Conservation (phyloP, 2,329 filamentous ascomycete species). For the Clarireedia paspali region DNA sequence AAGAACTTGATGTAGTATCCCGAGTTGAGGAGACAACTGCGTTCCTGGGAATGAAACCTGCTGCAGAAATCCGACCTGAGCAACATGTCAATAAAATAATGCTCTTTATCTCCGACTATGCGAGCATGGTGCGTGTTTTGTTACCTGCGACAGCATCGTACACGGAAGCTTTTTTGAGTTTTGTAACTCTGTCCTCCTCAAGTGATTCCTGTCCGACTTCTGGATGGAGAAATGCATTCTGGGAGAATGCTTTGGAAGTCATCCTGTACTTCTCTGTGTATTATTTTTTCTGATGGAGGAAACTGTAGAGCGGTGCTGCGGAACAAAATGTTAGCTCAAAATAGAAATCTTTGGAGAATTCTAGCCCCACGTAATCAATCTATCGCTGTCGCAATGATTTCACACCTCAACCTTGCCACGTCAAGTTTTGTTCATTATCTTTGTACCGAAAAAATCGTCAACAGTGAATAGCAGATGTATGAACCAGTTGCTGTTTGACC, state of each 20-base stretch:
- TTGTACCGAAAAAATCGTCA: background rate
- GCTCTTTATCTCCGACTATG: background rate
- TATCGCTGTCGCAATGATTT: background rate
- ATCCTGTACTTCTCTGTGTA: conserved; percentile 9
- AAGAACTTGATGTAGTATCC: conserved; percentile 27
- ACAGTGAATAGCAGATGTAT: conserved; percentile 46
- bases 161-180: conserved; percentile 42
- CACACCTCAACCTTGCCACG: background rate
- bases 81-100: conserved; percentile 1
- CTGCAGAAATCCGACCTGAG: conserved; percentile 34
- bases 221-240: conserved; percentile 15
- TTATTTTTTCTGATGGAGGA: background rate
- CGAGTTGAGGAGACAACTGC: conserved; percentile 20
- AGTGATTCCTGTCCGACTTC: conserved; percentile 10
- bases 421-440: background rate
- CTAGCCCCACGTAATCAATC: background rate
- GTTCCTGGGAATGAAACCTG: conserved; percentile 34
- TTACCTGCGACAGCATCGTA: conserved; percentile 68
- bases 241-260: conserved; percentile 23
- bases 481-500: conserved; percentile 69
- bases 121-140: background rate
- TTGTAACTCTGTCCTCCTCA: conserved; percentile 10
- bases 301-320: background rate
- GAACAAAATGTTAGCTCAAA: background rate
- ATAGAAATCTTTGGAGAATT: too few species aligned